Evolutionary conservation across 768 basidiomycete species (phyloP).

Genomic region (Polyporus arcularius): DNA sequence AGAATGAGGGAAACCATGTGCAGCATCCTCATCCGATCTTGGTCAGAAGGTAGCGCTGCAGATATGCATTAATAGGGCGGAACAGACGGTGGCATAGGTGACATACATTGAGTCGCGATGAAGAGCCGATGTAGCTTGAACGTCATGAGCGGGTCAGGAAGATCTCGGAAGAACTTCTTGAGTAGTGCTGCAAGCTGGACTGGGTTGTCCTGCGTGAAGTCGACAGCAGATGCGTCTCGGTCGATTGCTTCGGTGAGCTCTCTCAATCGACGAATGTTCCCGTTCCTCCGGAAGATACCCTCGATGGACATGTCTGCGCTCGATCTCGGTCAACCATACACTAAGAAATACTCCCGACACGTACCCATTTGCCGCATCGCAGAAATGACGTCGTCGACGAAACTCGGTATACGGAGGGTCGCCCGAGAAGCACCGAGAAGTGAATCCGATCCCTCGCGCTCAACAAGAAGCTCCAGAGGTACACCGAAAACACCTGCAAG

Average conservation of each 20-base stretch:
- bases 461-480: constrained; percentile 89
- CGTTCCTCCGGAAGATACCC: constrained; percentile 98
- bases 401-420: constrained; percentile 89
- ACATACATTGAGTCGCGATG: constrained; percentile 85
- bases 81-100: not conserved
- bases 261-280: constrained; percentile 92
- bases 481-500: constrained; percentile 86
- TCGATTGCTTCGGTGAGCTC: constrained; percentile 92
- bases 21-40: constrained; percentile 79
- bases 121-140: constrained; percentile 90
- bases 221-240: constrained; percentile 89
- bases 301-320: constrained; percentile 94
- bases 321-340: not conserved
- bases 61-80: constrained; percentile 12
- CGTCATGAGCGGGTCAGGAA: constrained; percentile 95
- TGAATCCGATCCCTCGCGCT: constrained; percentile 95
- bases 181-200: constrained; percentile 95
- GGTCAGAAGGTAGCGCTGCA: constrained; percentile 73
- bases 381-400: constrained; percentile 96
- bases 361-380: constrained; percentile 99
- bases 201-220: constrained; percentile 91
- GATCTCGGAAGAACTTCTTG: constrained; percentile 95
- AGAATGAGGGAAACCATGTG: constrained; percentile 85
- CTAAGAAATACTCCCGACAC: constrained; percentile 28
- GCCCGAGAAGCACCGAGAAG: constrained; percentile 85